These are phyloP conservation scores for Citrus inodora DNA, from an alignment of 345 rosid genomes.

Conservation along the genomic window DNA sequence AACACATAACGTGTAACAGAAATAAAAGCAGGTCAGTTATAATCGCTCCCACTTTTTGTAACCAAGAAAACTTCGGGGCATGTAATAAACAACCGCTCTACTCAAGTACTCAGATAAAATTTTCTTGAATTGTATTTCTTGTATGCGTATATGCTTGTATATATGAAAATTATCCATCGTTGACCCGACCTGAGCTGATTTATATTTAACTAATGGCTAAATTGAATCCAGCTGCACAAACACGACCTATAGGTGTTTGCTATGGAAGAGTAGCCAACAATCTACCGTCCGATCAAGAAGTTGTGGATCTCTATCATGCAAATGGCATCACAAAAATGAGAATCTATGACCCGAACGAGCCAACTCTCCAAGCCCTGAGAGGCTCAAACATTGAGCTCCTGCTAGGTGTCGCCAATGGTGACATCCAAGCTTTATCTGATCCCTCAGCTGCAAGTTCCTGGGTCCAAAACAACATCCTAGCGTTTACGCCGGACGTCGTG, in stretches of 20 bases:
- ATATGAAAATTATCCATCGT: too few relatives aligned
- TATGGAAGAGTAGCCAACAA: constrained; percentile 38
- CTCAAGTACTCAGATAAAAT: too few relatives aligned
- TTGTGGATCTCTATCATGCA: constrained; percentile 23
- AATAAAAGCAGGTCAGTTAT: too few relatives aligned
- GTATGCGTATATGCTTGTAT: too few relatives aligned
- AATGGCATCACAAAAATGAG: constrained; percentile 34
- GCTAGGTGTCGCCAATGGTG: constrained; percentile 28
- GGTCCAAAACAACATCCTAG: constrained; percentile 29
- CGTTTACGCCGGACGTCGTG: constrained; percentile 29
- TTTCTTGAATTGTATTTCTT: too few relatives aligned
- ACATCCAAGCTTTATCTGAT: constrained; percentile 26
- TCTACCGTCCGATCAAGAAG: constrained; percentile 32
- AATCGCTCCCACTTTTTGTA: too few relatives aligned
- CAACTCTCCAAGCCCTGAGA: constrained; percentile 40
- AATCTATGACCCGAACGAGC: constrained; percentile 33
- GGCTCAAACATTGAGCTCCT: constrained; percentile 37
- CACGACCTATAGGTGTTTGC: constrained; percentile 37
- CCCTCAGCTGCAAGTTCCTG: constrained; percentile 25
- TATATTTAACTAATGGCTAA: neutral
- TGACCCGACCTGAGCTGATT: neutral
- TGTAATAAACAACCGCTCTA: too few relatives aligned
- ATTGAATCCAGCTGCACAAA: neutral
- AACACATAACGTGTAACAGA: too few relatives aligned
- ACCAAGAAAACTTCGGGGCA: too few relatives aligned